Evolutionary conservation across 805 yeast genomes (phyloP), one percentile per base, ranked within the genome.

Genomic region (Kazachstania kunashirensis): DNA sequence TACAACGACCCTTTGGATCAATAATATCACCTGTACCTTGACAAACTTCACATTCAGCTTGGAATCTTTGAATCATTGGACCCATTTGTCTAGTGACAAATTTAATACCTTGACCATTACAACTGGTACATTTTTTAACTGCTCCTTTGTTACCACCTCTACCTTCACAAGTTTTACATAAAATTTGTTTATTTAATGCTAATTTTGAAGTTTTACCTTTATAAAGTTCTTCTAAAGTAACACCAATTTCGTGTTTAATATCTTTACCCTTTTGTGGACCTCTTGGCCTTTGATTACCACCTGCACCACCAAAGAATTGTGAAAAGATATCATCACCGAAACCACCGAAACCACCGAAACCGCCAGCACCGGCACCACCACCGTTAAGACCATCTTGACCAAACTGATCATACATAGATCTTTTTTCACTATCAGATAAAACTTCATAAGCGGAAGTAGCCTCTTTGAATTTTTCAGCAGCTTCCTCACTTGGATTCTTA

Each of bases 61-160:
- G 97, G 77, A 84, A 84, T 72, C 96, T 83, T 70, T 92, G 99
- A 55, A 92, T 83, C 88, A 92, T 85, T 48, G 95, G 96, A 52
- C 99, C 99, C 96, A 92, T 88, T 67, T 92, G 97, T 70, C 95
- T 83, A 36, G 96, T 84, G 48, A 86, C 81, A 48, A 89, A 80
- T 64, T 76, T 84, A 62, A 80, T 66, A 74, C 99, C 99, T 52
- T 74, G 72, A 64, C 99, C 99, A 57, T 75, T 73, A 78, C 99
- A 92, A 27, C 76, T 61, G 36, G 77, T 47, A 77, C 99, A 92
- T 53, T 77, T 77, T 69, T 81, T 82, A 47, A 88, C 94, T 40
- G 84, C 70, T 46, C 92, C 94, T 49, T 78, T 83, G 56, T 84
- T 84, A 66, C 98, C 99, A 63, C 99, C 99, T 55, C 77, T 77